Base-by-base conservation (phyloP, 129 eudicot genomes). In the Gnaphalium uliginosum region DNA sequence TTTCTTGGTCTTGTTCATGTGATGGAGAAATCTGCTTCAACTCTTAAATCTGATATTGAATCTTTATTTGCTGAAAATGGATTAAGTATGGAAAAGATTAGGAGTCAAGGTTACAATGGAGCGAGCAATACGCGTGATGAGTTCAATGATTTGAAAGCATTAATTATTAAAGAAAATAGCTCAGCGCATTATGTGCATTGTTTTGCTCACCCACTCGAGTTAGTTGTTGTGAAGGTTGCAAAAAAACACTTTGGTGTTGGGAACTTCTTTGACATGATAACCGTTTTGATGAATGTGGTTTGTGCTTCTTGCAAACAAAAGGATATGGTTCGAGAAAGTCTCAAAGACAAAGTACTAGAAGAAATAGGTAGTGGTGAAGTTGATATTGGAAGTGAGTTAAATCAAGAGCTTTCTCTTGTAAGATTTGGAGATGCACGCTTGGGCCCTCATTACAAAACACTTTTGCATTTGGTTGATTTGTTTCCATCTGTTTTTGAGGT, bases 61-160 rank as follows among this genome's bases (percentile, higher is more conserved):
- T 18, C 59, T 57, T 77, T 77, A 25, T 10, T 77, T 68, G 37
- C 15, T 68, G 58, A 68, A 32, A 21, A 32, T 26, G 61, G 76
- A 56, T 56, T 69, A 23, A 69, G 32, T 56, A 60, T 74, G 17
- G 60, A n/a, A 30, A 19, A 59, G 43, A 4, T 73, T 21, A 32
- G 69, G n/a, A 21, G 78, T 58, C 70, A 60, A 74, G 37, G 78
- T 35, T 74, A 72, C 33, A 8, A 72, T 72, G 66, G 76, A 37
- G 35, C 67, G 17, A 54, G 32, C 14, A 22, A 72, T 72, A 72
- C 57, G 76, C 19, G 61, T 21, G 67, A 6, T 33, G 66, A 50
- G 10, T 73, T 73, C 54, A 73, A 25, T 58, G 68, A 67, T 4
- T 73, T 73, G 37, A 73, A 68, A 68, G 72, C 26, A 10, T 68